phyloP scores from a whole-genome alignment of 768 basidiomycete species.

The Coprinopsis marcescibilis region DNA sequence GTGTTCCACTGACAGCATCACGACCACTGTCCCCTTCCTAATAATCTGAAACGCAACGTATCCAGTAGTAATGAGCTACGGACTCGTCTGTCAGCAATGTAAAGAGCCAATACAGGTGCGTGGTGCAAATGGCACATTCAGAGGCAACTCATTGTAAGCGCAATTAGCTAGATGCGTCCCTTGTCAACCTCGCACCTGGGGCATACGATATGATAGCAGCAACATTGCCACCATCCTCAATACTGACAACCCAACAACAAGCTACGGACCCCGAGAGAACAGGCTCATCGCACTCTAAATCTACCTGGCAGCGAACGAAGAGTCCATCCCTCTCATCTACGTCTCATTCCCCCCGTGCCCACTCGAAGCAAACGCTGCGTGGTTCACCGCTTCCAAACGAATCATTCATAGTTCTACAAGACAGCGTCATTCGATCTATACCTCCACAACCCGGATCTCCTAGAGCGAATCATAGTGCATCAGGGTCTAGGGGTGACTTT shows the following conservation, averaged over 20 bases:
- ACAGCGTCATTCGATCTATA: slow-evolving; percentile 70
- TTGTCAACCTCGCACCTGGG: slow-evolving; percentile 79
- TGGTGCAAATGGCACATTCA: slow-evolving; percentile 7
- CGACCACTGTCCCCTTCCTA: too few relatives aligned
- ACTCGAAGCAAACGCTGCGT: slow-evolving; percentile 57
- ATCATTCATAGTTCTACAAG: slow-evolving; percentile 88
- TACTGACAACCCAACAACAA: slow-evolving; percentile 19
- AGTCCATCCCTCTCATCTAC: slow-evolving; percentile 30
- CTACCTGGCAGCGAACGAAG: slow-evolving; percentile 59
- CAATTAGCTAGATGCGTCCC: slow-evolving; percentile 79
- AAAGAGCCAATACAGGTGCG: slow-evolving; percentile 82
- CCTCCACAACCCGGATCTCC: slow-evolving; percentile 46
- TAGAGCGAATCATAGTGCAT: slow-evolving; percentile 37
- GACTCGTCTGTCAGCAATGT: slow-evolving; percentile 77
- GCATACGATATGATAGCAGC: slow-evolving; percentile 80
- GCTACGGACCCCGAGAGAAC: slow-evolving; percentile 41
- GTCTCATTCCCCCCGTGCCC: slow-evolving; percentile 47
- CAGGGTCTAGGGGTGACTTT: slow-evolving; percentile 28
- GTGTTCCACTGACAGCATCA: too few relatives aligned
- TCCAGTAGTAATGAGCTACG: slow-evolving; percentile 33
- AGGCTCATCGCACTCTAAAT: slow-evolving; percentile 46
- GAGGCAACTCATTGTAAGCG: slow-evolving; percentile 13
- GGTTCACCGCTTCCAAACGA: slow-evolving; percentile 61
- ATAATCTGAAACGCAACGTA: not conserved
- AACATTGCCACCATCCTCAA: slow-evolving; percentile 51